phyloP scores from a whole-genome alignment of 2,329 filamentous ascomycete genomes.

The Cladobotryum protrusum region DNA sequence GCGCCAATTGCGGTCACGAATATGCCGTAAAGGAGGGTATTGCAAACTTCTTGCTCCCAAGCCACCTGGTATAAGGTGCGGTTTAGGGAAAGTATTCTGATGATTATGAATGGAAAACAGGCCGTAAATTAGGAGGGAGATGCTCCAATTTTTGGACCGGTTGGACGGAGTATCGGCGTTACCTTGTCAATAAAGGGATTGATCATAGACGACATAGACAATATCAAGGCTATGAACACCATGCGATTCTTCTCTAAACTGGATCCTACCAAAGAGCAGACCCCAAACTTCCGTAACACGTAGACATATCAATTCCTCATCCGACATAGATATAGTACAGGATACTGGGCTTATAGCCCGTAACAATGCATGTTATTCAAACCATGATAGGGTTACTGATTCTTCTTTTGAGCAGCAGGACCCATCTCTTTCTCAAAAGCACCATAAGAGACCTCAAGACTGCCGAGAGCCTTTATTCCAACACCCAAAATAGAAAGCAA shows the following conservation, averaged over 20 bases:
- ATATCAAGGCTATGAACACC: neutral
- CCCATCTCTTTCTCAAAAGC: constrained; percentile 97
- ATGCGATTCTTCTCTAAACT: neutral
- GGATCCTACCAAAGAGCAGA: neutral
- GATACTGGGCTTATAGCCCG: constrained; percentile 1
- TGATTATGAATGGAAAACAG: too few species aligned
- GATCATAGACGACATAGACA: neutral
- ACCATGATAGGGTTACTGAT: constrained; percentile 23
- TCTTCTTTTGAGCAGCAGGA: constrained; percentile 79
- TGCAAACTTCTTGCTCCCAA: constrained; percentile 90
- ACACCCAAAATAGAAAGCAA: constrained; percentile 73
- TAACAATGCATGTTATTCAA: neutral
- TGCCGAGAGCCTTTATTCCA: constrained; percentile 68
- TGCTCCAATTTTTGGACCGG: neutral
- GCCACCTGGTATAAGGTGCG: constrained; percentile 64
- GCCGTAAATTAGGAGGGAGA: neutral
- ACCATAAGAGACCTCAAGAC: constrained; percentile 83
- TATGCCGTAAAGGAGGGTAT: constrained; percentile 95
- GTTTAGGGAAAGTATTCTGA: too few species aligned
- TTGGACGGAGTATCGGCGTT: neutral
- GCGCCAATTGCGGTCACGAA: constrained; percentile 86
- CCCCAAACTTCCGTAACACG: neutral
- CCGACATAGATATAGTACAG: constrained; percentile 13
- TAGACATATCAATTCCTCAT: constrained; percentile 13
- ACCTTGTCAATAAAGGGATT: neutral